phyloP scores from a whole-genome alignment of 2,329 filamentous ascomycete genomes.

The Arthrobotrys iridis region DNA sequence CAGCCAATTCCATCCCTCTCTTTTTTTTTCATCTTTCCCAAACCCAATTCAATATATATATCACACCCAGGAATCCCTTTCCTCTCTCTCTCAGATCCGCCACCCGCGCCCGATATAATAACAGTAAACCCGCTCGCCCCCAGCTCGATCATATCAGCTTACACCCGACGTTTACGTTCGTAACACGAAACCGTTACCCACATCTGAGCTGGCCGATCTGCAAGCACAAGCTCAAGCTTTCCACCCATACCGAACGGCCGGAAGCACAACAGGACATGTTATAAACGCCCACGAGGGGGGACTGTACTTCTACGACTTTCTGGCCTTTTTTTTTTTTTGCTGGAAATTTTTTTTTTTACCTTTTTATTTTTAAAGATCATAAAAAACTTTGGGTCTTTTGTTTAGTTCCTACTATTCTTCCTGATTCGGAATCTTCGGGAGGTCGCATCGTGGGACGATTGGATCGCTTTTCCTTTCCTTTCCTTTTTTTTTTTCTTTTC shows the following conservation, averaged over 20 bases:
- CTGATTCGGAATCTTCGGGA: too few relatives aligned
- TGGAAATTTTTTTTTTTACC: too few relatives aligned
- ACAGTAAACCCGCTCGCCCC: background rate
- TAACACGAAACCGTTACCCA: conserved; percentile 1
- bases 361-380: too few relatives aligned
- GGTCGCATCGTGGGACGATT: too few relatives aligned
- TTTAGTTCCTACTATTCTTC: background rate
- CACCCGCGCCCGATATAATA: background rate
- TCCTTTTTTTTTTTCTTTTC: background rate
- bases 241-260: too few relatives aligned
- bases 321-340: too few relatives aligned
- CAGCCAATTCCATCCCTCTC: too few relatives aligned
- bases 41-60: conserved; percentile 5
- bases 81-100: background rate
- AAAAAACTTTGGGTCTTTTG: background rate
- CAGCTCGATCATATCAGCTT: background rate
- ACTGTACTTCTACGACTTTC: too few relatives aligned
- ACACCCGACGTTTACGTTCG: conserved; percentile 9
- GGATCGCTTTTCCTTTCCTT: too few relatives aligned
- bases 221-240: background rate
- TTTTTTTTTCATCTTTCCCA: too few relatives aligned
- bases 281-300: too few relatives aligned
- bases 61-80: background rate
- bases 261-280: background rate
- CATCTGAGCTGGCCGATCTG: background rate